phyloP scores from a whole-genome alignment of 148 eudicot genomes.

The Diospyros lotus region DNA sequence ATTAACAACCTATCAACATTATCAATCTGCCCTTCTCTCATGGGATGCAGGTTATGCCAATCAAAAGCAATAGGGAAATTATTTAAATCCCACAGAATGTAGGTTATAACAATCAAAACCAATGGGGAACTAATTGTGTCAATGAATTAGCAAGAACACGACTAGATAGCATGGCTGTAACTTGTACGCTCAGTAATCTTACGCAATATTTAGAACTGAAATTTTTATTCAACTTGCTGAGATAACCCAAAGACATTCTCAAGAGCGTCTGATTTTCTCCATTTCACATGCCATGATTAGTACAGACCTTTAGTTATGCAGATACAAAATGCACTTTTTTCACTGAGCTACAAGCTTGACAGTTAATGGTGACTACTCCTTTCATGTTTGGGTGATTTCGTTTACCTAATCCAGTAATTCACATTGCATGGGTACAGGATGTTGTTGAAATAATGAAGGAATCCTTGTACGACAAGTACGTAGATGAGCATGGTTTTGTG shows the following conservation, averaged over 20 bases:
- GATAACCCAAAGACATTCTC: no score
- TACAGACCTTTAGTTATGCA: no score
- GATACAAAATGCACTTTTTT: background rate
- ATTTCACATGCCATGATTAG: no score
- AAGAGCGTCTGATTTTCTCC: no score
- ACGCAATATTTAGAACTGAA: no score
- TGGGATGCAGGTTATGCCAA: background rate
- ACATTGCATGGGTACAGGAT: conserved; percentile 53
- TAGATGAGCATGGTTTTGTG: conserved; percentile 81
- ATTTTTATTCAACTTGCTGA: no score
- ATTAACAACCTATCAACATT: background rate
- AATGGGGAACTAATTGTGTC: no score
- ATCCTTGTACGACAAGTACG: conserved; percentile 89
- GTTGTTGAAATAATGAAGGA: conserved; percentile 97
- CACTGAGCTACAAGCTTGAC: background rate
- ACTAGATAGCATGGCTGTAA: no score
- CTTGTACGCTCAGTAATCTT: no score
- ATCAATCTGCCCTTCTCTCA: background rate
- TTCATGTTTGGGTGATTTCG: background rate
- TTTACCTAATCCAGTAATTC: background rate
- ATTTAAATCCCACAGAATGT: no score
- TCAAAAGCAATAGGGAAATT: background rate
- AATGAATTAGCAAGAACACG: no score
- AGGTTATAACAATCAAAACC: no score
- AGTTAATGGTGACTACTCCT: background rate